A percentile compares a stretch with the other conserved stretches of the same genome.
Evolutionary conservation across 768 basidiomycete genomes (phyloP).

Genomic region (Hericium alpestre): DNA sequence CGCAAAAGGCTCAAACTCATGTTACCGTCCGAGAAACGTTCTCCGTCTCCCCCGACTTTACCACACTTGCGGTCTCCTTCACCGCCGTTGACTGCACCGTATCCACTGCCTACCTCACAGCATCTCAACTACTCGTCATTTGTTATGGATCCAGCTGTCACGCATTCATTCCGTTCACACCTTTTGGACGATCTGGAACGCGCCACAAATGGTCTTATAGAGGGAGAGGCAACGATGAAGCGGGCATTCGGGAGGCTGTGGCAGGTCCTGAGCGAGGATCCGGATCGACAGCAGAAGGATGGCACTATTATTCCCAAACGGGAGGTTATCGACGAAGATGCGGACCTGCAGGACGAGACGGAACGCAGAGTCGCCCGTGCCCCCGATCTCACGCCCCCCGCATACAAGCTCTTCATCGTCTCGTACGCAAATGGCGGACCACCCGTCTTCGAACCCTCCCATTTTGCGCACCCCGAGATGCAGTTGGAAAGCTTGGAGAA

Average conservation of each 20-base stretch:
- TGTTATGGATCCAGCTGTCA: conserved; percentile 76
- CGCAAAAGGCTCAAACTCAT: conserved; percentile 68
- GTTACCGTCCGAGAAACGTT: conserved; percentile 48
- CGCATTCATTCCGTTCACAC: conserved; percentile 72
- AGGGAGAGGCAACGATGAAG: conserved; percentile 66
- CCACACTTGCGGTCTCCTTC: conserved; percentile 73
- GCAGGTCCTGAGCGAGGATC: conserved; percentile 71
- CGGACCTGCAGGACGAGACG: conserved; percentile 28
- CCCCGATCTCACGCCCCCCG: conserved; percentile 54
- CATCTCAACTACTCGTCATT: conserved; percentile 76
- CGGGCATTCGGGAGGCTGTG: conserved; percentile 70
- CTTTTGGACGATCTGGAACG: conserved; percentile 72
- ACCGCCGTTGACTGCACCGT: conserved; percentile 69
- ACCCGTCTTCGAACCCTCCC: conserved; percentile 46
- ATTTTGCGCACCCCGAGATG: conserved; percentile 54
- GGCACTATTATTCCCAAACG: conserved; percentile 52
- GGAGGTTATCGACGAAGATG: conserved; percentile 42
- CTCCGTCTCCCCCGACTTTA: conserved; percentile 61
- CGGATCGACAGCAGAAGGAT: conserved; percentile 27
- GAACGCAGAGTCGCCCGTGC: conserved; percentile 41
- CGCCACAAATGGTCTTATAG: conserved; percentile 74
- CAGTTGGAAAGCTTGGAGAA: conserved; percentile 67
- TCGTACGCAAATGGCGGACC: conserved; percentile 36
- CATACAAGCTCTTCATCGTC: conserved; percentile 58
- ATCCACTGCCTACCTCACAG: conserved; percentile 53